Base-by-base conservation (phyloP, 129 eudicot species). In the Helichrysum umbraculigerum region DNA sequence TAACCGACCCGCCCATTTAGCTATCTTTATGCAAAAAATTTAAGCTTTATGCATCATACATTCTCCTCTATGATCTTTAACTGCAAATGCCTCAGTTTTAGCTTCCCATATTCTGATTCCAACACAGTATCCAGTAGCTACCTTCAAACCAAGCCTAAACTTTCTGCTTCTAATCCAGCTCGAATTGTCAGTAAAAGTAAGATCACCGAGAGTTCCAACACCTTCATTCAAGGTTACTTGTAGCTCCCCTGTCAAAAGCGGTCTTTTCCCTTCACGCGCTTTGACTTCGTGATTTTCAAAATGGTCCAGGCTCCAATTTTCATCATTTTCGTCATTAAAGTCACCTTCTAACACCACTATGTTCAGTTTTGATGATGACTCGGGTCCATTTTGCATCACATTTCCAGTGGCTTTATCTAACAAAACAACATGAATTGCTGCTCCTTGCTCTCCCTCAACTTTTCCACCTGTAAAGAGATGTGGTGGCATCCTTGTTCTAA, bases 141-240 rank as follows among this genome's bases (percentile, higher is more conserved):
- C 35, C 8, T 62, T 62, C 33, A 62, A 29, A 25, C 67, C 67
- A 29, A 62, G 67, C 35, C 67, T 62, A 62, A 62, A 62, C 67
- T 62, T 62, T 22, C 67, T 62, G 35, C 67, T 62, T 62, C 67
- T 25, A 62, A 62, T 62, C 67, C 67, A 62, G n/a, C 67, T 62
- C 16, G 67, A 62, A 29, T 62, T 62, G n/a, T 62, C 67, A 0
- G 67, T 62, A 62, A 62, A 62, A 11, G 67, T 62, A 25, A 62
- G 35, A 25, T 62, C 67, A 22, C 67, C 67, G n/a, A 62, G n/a
- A 21, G 35, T 62, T 22, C 67, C 67, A 0, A 62, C 67, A 22
- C 67, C 67, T 62, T 28, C 67, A 22, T 62, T 62, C 39, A 62
- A 62, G 7, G 17, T 22, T 22, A 62, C 39, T 62, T 62, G 67